Evolutionary conservation across 208 protist genomes (phyloP).

Genomic region (Crithidia expoeki): DNA sequence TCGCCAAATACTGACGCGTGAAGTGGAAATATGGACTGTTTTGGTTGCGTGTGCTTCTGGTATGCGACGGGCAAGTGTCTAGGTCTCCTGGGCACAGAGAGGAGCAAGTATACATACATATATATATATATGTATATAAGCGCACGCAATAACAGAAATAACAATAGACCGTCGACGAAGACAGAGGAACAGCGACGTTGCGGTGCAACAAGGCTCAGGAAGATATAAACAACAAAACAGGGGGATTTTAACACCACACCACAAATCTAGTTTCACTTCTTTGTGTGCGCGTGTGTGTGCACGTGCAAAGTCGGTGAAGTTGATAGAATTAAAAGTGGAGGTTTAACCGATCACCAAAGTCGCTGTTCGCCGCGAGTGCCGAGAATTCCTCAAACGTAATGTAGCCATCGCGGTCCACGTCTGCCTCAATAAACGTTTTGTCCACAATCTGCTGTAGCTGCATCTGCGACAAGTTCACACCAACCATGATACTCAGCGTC

Average conservation of each 20-base stretch:
- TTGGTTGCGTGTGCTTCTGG: no score
- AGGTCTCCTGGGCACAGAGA: no score
- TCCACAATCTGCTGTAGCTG: constrained; percentile 96
- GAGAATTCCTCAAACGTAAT: constrained; percentile 94
- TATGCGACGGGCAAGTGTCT: no score
- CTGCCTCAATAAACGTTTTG: constrained; percentile 95
- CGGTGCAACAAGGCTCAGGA: no score
- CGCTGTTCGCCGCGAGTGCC: constrained; percentile 61
- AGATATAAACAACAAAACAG: not conserved
- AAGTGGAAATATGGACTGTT: no score
- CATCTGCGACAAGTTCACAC: constrained; percentile 86
- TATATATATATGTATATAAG: no score
- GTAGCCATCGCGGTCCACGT: constrained; percentile 90
- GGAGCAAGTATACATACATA: no score
- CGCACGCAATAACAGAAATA: no score
- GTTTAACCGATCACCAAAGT: constrained; percentile 87
- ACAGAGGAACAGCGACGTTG: no score
- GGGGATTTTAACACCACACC: not conserved
- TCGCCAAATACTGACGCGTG: no score
- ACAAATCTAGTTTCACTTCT: not conserved
- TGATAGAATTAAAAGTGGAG: constrained; percentile 66
- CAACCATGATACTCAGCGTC: constrained; percentile 94
- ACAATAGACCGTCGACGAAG: no score
- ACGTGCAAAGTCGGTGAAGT: not conserved
- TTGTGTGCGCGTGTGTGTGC: constrained; percentile 2